phyloP scores from a whole-genome alignment of 164 flowering plant species.

The Taxillus chinensis region DNA sequence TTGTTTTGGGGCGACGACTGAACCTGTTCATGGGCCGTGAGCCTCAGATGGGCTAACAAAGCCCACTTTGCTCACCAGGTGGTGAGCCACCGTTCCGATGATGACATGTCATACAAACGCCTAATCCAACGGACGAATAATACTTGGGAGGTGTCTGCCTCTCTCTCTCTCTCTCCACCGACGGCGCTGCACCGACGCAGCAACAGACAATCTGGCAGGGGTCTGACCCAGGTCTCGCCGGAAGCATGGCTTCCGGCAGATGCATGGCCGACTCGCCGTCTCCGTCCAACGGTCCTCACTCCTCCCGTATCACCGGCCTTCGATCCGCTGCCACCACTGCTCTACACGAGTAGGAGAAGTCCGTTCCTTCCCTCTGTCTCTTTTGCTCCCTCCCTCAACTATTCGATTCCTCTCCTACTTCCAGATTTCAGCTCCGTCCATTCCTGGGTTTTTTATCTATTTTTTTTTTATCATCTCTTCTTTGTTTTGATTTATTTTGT shows the following conservation, averaged over 20 bases:
- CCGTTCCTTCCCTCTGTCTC: conserved; percentile 9
- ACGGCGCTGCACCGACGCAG: conserved; percentile 10
- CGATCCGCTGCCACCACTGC: conserved; percentile 50
- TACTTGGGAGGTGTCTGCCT: too few species aligned
- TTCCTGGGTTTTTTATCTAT: too few species aligned
- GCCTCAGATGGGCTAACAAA: too few species aligned
- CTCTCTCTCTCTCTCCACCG: conserved; percentile 17
- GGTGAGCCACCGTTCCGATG: too few species aligned
- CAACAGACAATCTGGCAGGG: conserved; percentile 16
- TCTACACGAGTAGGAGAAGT: conserved; percentile 82
- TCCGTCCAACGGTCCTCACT: conserved; percentile 72
- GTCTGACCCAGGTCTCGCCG: conserved; percentile 19
- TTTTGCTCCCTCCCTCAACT: background rate
- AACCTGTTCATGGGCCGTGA: too few species aligned
- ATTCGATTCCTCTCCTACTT: too few species aligned
- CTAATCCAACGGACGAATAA: background rate
- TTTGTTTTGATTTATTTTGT: too few species aligned
- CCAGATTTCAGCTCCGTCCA: background rate
- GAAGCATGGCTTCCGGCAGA: conserved; percentile 59
- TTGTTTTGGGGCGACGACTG: too few species aligned
- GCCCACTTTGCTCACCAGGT: too few species aligned
- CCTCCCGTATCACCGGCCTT: conserved; percentile 67
- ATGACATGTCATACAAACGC: too few species aligned
- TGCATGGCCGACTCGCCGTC: conserved; percentile 94
- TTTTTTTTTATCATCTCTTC: too few species aligned